Conservation (phyloP, 2,329 filamentous ascomycete genomes). For the Ascochyta viciae-villosae region DNA sequence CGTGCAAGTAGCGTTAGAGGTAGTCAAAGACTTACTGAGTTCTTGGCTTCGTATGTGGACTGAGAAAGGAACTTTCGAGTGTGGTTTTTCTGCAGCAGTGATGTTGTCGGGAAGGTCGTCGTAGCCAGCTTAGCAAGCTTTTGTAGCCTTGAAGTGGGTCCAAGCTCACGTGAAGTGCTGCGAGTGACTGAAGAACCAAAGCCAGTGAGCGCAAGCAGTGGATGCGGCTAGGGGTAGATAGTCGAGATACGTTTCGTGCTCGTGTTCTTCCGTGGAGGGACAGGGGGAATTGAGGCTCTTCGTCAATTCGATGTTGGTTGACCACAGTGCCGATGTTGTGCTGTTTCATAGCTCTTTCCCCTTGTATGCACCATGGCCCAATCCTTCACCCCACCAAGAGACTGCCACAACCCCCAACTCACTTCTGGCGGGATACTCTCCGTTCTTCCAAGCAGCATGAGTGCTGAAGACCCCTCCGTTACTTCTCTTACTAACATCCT, state of each 20-base stretch:
- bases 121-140: not conserved
- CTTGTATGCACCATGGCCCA: not conserved
- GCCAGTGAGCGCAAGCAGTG: not conserved
- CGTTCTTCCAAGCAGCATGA: not conserved
- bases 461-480: too few species aligned
- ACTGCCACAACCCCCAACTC: not conserved
- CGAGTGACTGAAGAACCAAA: not conserved
- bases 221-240: too few species aligned
- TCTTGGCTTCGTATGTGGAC: not conserved
- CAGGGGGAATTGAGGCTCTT: not conserved
- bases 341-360: not conserved
- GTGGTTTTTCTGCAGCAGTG: not conserved
- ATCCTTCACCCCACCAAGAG: not conserved
- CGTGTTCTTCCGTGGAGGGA: not conserved
- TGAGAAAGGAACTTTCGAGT: not conserved
- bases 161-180: not conserved
- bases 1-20: not conserved
- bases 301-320: not conserved
- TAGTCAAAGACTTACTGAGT: not conserved
- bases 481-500: not conserved
- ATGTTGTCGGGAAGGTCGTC: not conserved
- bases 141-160: not conserved
- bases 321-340: not conserved
- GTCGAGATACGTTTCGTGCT: not conserved
- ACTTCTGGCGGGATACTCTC: not conserved